These are phyloP conservation scores for Mycena olivaceomarginata DNA, from an alignment of 768 basidiomycete genomes.

Conservation along the genomic window DNA sequence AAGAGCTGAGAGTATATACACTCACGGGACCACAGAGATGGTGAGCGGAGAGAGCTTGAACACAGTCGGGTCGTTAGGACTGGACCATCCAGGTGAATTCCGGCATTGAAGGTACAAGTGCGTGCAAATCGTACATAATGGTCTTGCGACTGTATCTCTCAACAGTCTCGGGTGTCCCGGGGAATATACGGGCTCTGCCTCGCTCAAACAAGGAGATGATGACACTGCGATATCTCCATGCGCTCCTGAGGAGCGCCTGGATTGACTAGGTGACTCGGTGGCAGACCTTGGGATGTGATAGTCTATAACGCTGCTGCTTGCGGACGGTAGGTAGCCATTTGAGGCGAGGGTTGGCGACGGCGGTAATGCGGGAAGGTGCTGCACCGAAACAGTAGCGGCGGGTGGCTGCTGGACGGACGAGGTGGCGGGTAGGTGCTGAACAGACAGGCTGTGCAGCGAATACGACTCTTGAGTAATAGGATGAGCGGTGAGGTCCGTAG, in stretches of 20 bases:
- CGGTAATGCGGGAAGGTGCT: conserved; percentile 27
- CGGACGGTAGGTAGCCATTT: conserved; percentile 29
- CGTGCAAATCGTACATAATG: conserved; percentile 6
- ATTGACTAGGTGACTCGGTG: conserved; percentile 22
- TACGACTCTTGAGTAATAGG: conserved; percentile 41
- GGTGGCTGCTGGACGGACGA: not conserved
- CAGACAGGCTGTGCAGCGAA: conserved; percentile 35
- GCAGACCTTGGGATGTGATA: conserved; percentile 11
- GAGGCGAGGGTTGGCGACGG: conserved; percentile 14
- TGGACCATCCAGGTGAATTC: not conserved
- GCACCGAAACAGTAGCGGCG: not conserved
- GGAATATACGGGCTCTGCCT: conserved; percentile 30
- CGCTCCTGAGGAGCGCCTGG: conserved; percentile 26
- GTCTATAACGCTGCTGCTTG: conserved; percentile 22
- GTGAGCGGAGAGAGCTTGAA: conserved; percentile 36
- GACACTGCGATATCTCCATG: conserved; percentile 12
- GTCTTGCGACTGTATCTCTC: conserved; percentile 29
- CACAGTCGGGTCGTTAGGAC: conserved; percentile 23
- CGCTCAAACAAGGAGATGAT: conserved; percentile 15
- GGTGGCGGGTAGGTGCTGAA: conserved; percentile 16
- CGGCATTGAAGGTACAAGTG: not conserved
- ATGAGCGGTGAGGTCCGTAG: not conserved
- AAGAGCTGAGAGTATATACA: not conserved
- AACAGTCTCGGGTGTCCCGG: conserved; percentile 22
- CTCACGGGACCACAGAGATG: conserved; percentile 24